These are phyloP conservation scores for Barbatosphaeria neglecta DNA, from an alignment of 495 filamentous ascomycete genomes.

Conservation along the genomic window DNA sequence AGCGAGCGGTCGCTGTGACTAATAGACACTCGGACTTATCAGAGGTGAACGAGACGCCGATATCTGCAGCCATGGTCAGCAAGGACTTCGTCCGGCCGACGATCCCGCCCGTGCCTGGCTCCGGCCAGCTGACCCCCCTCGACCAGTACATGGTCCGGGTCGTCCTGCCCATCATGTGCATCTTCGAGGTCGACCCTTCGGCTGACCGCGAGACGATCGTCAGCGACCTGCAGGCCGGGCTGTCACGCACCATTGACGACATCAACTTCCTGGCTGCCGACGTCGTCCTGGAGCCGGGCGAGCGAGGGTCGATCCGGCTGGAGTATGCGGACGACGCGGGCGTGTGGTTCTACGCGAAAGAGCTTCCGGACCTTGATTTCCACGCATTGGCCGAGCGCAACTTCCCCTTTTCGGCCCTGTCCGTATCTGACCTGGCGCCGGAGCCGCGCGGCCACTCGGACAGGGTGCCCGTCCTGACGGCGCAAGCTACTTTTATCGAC, in stretches of 20 bases:
- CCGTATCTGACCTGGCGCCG: not conserved
- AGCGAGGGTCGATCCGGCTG: not conserved
- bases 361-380: not conserved
- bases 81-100: slow-evolving; percentile 1
- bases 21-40: too few species aligned
- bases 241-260: slow-evolving; percentile 1
- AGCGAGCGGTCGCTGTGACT: too few species aligned
- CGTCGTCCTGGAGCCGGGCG: not conserved
- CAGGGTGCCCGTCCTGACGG: not conserved
- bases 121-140: not conserved
- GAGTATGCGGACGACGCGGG: not conserved
- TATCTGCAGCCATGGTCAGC: not conserved
- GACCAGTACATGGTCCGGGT: slow-evolving; percentile 4
- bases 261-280: slow-evolving; percentile 1
- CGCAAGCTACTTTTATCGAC: slow-evolving; percentile 1
- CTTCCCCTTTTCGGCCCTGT: slow-evolving; percentile 1
- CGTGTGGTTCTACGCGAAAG: slow-evolving; percentile 2
- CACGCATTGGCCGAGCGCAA: not conserved
- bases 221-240: not conserved
- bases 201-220: not conserved
- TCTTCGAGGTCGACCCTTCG: slow-evolving; percentile 1
- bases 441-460: slow-evolving; percentile 1
- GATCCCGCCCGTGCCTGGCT: slow-evolving; percentile 1
- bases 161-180: slow-evolving; percentile 1
- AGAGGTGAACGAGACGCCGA: not conserved